Percentiles rank a stretch among this genome's conserved stretches.
These are phyloP conservation scores for Talaromyces trachyspermus DNA, from an alignment of 495 filamentous ascomycete genomes.

Conservation along the genomic window DNA sequence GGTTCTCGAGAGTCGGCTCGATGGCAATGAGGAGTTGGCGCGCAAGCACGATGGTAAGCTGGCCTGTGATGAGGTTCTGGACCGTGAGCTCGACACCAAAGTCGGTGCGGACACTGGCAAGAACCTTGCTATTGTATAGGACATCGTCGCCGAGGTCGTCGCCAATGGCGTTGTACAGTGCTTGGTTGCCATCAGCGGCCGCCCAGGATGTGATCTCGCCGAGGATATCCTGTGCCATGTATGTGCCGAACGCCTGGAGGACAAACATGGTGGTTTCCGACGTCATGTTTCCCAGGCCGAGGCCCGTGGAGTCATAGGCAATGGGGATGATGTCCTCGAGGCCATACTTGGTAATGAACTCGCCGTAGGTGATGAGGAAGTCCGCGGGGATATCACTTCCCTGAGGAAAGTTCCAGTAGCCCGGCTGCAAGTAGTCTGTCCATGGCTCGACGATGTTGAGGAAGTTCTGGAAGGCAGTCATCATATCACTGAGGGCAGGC, in stretches of 20 bases:
- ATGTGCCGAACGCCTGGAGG: slow-evolving; percentile 30
- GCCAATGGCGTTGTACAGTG: slow-evolving; percentile 31
- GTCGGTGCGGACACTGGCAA: slow-evolving; percentile 17
- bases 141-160: slow-evolving; percentile 27
- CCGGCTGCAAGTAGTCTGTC: slow-evolving; percentile 28
- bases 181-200: slow-evolving; percentile 29
- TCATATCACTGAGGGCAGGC: slow-evolving; percentile 15
- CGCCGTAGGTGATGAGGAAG: slow-evolving; percentile 35
- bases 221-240: slow-evolving; percentile 26
- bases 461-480: slow-evolving; percentile 28
- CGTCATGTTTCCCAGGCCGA: slow-evolving; percentile 32
- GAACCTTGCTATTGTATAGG: slow-evolving; percentile 26
- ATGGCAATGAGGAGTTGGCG: slow-evolving; percentile 41
- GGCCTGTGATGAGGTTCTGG: slow-evolving; percentile 19
- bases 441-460: slow-evolving; percentile 26
- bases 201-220: slow-evolving; percentile 19
- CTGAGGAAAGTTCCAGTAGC: slow-evolving; percentile 30
- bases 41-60: slow-evolving; percentile 26
- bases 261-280: slow-evolving; percentile 33
- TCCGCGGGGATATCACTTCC: slow-evolving; percentile 31
- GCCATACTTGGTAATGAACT: slow-evolving; percentile 37
- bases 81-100: slow-evolving; percentile 24
- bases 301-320: slow-evolving; percentile 21
- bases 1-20: slow-evolving; percentile 28
- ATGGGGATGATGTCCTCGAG: slow-evolving; percentile 27